Evolutionary conservation across 768 basidiomycete genomes (phyloP), one percentile per base, ranked within the genome.

Genomic region (Plicaturopsis crispa): DNA sequence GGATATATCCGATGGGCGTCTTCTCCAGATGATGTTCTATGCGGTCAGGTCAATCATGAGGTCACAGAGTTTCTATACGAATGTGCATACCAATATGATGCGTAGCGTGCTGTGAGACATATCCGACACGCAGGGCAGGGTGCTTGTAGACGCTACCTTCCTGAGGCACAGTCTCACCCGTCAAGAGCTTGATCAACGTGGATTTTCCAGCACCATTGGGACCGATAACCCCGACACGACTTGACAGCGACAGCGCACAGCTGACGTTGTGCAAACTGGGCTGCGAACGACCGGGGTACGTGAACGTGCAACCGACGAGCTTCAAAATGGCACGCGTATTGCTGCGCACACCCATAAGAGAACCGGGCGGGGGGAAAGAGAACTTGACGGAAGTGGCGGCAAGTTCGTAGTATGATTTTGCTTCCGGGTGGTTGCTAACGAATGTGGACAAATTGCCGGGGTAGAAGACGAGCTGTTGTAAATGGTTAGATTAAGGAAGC

Each of bases 131-230:
- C 26, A 98, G 65, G 24, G 89, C 72, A 22, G 92, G 93, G 55
- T 98, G 93, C 54, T 96, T 96, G 65, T 91, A 88, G 32, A 93
- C 91, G 6, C 76, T 73, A 22, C 93, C 93, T 56, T 86, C 78
- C 60, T 98, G 92, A 31, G 94, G 91, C 34, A 75, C 67, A 13
- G 88, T 86, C 61, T 98, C 93, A 48, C 93, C 93, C 24, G 92
- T 94, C 46, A 97, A 62, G 33, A 97, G 72, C 63, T 97, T 97
- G 68, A 97, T 86, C 46, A 97, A 67, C 16, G 93, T 97, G 36
- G 89, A 93, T 64, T 96, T 97, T 42, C 93, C 93, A 40, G 93
- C 92, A 54, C 92, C 90, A 63, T 94, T 94, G 19, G 91, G 89
- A 6, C 92, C 90, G 43, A 91, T 64, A 43, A 94, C 82, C 43